Evolutionary conservation across 306 rosid genomes (phyloP).

Genomic region (Medicago lupulina): DNA sequence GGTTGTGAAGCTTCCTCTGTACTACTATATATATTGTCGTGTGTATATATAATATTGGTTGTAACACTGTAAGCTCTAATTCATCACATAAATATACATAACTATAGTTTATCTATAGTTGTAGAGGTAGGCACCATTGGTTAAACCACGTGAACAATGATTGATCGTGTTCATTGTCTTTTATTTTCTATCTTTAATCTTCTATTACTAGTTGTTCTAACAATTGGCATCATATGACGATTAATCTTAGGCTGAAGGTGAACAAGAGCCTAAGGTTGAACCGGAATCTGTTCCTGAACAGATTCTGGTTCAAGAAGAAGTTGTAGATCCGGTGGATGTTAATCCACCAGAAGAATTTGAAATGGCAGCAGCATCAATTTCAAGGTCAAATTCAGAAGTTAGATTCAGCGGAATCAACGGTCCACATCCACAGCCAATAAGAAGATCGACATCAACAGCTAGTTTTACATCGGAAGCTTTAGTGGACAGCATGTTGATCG

Average conservation of each 20-base stretch:
- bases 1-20: no score
- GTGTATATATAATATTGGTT: no score
- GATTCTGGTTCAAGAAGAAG: slow-evolving; percentile 2
- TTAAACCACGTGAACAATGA: no score
- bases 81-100: no score
- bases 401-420: slow-evolving; percentile 50
- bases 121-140: no score
- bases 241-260: not conserved
- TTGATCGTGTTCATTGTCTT: no score
- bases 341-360: slow-evolving; percentile 1
- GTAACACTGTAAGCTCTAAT: no score
- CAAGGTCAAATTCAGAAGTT: slow-evolving; percentile 47
- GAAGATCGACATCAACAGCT: slow-evolving; percentile 38
- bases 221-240: no score
- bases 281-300: not conserved
- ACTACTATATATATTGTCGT: no score
- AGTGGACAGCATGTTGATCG: slow-evolving; percentile 50
- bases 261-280: slow-evolving; percentile 17
- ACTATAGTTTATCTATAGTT: no score
- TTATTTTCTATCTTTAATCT: no score
- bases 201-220: no score
- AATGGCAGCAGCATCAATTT: slow-evolving; percentile 31
- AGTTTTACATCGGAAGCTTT: slow-evolving; percentile 52
- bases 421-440: slow-evolving; percentile 63
- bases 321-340: slow-evolving; percentile 28